phyloP scores from a whole-genome alignment of 2,329 filamentous ascomycete genomes.

The Exophiala mesophila region DNA sequence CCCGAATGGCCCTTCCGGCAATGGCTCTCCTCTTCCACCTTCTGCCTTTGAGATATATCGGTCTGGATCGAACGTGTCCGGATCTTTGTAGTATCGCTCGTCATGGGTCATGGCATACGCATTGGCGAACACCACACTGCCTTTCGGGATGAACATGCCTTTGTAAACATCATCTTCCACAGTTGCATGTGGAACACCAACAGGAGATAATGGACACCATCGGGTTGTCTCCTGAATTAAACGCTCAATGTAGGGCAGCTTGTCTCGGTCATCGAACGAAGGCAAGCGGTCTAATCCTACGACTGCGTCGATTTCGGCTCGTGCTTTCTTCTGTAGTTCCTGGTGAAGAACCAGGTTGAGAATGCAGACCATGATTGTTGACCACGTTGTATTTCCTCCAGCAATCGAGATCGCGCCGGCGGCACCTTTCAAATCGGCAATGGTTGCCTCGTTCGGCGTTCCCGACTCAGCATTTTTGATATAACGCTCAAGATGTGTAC shows the following conservation, averaged over 20 bases:
- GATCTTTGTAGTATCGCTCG: slow-evolving; percentile 36
- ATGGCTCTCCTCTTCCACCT: slow-evolving; percentile 34
- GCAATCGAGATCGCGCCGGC: slow-evolving; percentile 18
- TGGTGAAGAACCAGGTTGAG: slow-evolving; percentile 38
- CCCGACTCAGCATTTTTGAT: slow-evolving; percentile 23
- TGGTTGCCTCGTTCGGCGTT: slow-evolving; percentile 26
- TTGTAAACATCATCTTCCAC: slow-evolving; percentile 21
- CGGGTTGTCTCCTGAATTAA: slow-evolving; percentile 26
- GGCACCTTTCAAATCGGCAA: slow-evolving; percentile 5
- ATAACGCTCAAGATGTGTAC: slow-evolving; percentile 3
- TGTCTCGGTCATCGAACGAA: slow-evolving; percentile 42
- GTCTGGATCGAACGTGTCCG: slow-evolving; percentile 41
- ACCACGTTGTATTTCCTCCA: slow-evolving; percentile 27
- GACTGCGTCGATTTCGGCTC: slow-evolving; percentile 48
- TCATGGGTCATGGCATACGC: slow-evolving; percentile 26
- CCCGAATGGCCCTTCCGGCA: slow-evolving; percentile 49
- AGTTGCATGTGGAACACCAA: slow-evolving; percentile 28
- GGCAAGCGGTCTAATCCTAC: slow-evolving; percentile 47
- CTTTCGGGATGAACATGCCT: slow-evolving; percentile 21
- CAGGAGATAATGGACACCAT: slow-evolving; percentile 43
- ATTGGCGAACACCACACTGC: slow-evolving; percentile 24
- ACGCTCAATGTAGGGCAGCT: slow-evolving; percentile 51
- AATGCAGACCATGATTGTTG: slow-evolving; percentile 38
- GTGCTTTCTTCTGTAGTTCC: slow-evolving; percentile 41
- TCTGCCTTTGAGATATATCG: slow-evolving; percentile 32